Evolutionary conservation across 306 rosid genomes (phyloP), one percentile per base, ranked within the genome.

Genomic region (Prosopis cineraria): DNA sequence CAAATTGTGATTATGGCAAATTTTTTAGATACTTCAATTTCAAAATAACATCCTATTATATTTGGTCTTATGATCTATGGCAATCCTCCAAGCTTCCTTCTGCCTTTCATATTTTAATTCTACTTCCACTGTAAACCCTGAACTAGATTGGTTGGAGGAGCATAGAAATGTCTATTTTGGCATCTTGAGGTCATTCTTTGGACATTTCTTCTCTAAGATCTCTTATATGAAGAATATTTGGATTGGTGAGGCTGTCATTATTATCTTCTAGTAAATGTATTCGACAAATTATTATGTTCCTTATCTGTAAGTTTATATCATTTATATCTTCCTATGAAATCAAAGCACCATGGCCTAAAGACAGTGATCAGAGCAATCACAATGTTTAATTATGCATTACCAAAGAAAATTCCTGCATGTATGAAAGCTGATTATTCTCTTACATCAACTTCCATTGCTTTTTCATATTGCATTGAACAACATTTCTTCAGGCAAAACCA

Each of bases 401-500:
- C 24, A 1, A 55, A 44, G 14, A 52, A 8, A n/a, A 19, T 60
- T 50, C 11, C 10, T 52, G 39, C 4, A 12, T 64, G 27, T 52
- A 22, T 43, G 24, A 58, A 83, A 59, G 25, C 27, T 40, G 22
- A 70, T 30, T 36, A 39, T 74, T 41, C 19, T 31, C 5, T 76
- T 60, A 7, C 58, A 50, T 50, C 58, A 50, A 17, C 27, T n/a
- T 50, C 58, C 31, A 25, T 39, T 80, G 50, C 56, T 39, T 19
- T 48, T 76, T 43, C 20, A 33, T 12, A 60, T 69, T 78, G 53
- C 36, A 52, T 69, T 74, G 67, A 27, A 43, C 80, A 50, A 78
- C 12, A 70, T 60, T 20, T 72, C 27, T 75, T 64, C 78, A 85
- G 86, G 86, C 84, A 72, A 85, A 77, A 72, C 52, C 80, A 53